These are phyloP conservation scores for Fraxinus latifolia DNA, from an alignment of 305 asterid species.

Conservation along the genomic window DNA sequence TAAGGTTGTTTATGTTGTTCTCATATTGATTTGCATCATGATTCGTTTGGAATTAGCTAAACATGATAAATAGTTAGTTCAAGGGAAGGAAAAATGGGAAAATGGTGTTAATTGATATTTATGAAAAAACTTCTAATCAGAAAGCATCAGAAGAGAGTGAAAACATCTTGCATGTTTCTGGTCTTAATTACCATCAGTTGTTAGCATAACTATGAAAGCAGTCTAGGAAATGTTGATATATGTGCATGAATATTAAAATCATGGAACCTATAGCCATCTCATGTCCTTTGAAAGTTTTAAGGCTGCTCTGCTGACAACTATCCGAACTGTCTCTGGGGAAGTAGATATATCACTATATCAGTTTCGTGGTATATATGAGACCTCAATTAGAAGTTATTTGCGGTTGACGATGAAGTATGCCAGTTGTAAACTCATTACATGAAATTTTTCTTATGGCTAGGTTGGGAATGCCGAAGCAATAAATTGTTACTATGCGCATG, in stretches of 20 bases:
- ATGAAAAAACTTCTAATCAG: neutral
- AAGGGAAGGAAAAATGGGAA: neutral
- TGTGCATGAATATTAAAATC: constrained; percentile 4
- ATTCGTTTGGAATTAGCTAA: neutral
- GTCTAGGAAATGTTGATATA: constrained; percentile 1
- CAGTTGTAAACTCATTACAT: constrained; percentile 24
- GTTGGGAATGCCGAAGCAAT: constrained; percentile 89
- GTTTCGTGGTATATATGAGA: neutral
- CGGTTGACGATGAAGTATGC: constrained; percentile 14
- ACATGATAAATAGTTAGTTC: neutral
- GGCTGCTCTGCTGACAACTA: neutral
- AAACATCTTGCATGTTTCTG: neutral
- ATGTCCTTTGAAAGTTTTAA: constrained; percentile 12
- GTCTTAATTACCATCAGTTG: constrained; percentile 17
- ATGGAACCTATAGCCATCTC: neutral
- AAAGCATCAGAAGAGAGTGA: neutral
- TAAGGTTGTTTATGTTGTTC: constrained; percentile 51
- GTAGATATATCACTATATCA: neutral
- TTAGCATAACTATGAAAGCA: constrained; percentile 2
- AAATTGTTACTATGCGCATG: constrained; percentile 95
- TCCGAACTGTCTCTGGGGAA: neutral
- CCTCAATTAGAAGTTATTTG: neutral
- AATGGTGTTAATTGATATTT: neutral
- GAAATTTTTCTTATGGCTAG: constrained; percentile 43
- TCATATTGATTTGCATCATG: constrained; percentile 14